Evolutionary conservation across 192 early-diverging fungal genomes (phyloP).

Genomic region (Thamnidium elegans): DNA sequence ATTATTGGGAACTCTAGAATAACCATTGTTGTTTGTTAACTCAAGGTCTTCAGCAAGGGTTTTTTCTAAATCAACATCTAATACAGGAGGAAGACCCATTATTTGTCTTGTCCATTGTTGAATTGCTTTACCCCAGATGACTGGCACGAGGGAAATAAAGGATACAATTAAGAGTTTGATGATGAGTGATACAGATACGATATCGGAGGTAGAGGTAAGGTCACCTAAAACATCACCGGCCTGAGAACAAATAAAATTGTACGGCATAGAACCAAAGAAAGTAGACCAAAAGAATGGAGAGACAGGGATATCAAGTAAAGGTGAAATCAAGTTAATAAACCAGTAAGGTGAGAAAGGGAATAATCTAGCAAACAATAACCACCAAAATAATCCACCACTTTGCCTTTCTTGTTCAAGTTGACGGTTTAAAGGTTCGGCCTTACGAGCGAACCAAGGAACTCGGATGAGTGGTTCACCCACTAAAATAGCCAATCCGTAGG

Average conservation of each 20-base stretch:
- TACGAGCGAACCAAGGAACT: constrained; percentile 20
- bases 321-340: constrained; percentile 53
- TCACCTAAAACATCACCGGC: constrained; percentile 51
- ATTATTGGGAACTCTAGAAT: constrained; percentile 1
- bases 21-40: background rate
- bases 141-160: constrained; percentile 35
- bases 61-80: constrained; percentile 6
- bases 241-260: constrained; percentile 52
- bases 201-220: constrained; percentile 37
- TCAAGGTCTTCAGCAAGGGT: background rate
- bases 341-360: constrained; percentile 58
- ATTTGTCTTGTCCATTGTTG: constrained; percentile 6
- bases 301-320: constrained; percentile 45
- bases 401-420: constrained; percentile 34
- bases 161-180: constrained; percentile 38
- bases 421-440: constrained; percentile 10
- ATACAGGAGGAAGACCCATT: constrained; percentile 5
- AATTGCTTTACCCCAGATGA: constrained; percentile 30
- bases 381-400: constrained; percentile 45
- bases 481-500: constrained; percentile 24
- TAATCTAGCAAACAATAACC: constrained; percentile 47
- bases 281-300: constrained; percentile 50
- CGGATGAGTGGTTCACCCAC: constrained; percentile 33
- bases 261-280: constrained; percentile 51
- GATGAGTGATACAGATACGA: constrained; percentile 27